Evolutionary conservation across 2,329 filamentous ascomycete genomes (phyloP).

Genomic region (Xylaria polymorpha): DNA sequence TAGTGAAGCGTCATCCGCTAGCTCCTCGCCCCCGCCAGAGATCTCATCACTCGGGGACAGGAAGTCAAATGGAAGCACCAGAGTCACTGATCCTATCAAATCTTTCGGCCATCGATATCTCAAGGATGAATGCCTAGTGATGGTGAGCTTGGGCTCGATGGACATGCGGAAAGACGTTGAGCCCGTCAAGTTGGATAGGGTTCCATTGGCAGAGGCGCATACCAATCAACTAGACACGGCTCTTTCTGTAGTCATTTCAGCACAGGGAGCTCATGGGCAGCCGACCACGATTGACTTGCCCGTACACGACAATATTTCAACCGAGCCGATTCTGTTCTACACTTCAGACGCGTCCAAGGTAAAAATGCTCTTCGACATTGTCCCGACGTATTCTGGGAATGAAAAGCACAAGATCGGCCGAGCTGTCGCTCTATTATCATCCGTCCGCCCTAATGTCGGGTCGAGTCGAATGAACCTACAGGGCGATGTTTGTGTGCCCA

Average conservation of each 20-base stretch:
- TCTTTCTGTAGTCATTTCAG: slow-evolving; percentile 89
- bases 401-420: slow-evolving; percentile 90
- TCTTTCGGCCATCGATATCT: slow-evolving; percentile 97
- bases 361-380: slow-evolving; percentile 91
- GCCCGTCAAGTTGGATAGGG: slow-evolving; percentile 86
- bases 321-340: slow-evolving; percentile 91
- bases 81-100: slow-evolving; percentile 82
- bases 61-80: slow-evolving; percentile 63
- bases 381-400: slow-evolving; percentile 93
- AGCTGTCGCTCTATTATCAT: slow-evolving; percentile 87
- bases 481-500: slow-evolving; percentile 91
- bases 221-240: slow-evolving; percentile 94
- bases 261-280: slow-evolving; percentile 85
- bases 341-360: slow-evolving; percentile 82
- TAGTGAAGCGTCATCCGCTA: slow-evolving; percentile 41
- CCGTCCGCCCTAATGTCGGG: slow-evolving; percentile 84
- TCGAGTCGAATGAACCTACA: slow-evolving; percentile 90
- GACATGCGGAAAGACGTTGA: slow-evolving; percentile 85
- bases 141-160: slow-evolving; percentile 95
- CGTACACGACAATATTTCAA: slow-evolving; percentile 91
- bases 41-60: slow-evolving; percentile 71
- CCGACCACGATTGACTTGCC: slow-evolving; percentile 91
- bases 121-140: slow-evolving; percentile 85
- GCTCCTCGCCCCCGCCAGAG: slow-evolving; percentile 59
- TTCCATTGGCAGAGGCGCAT: slow-evolving; percentile 88